Evolutionary conservation across 192 early-diverging fungal genomes (phyloP), one percentile per base, ranked within the genome.

Genomic region (Diversispora eburnea): DNA sequence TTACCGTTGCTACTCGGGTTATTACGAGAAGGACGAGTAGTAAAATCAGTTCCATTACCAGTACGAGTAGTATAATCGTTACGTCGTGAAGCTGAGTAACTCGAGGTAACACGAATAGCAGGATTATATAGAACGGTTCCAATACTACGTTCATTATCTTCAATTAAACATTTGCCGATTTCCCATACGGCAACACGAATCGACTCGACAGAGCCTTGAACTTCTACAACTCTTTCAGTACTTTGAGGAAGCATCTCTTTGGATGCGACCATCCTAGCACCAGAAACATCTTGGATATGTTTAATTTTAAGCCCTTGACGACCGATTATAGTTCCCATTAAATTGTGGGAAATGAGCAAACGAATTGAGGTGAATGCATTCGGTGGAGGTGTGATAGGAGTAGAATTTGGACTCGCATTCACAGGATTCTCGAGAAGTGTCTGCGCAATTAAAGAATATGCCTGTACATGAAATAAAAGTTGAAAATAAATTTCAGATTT

Each of bases 251-350:
- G 83, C 83, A 94, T 91, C 72, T 96, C 93, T 79, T 97, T 95
- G 67, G 91, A 88, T 6, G 96, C 92, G 42, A 88, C 88, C 82
- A 98, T 87, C 48, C 91, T 89, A 9, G 91, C 92, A 47, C 90
- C 88, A n/a, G 94, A 94, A 15, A 86, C 80, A 56, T 96, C 92
- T 83, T 98, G 96, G 66, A 99, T 93, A 76, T 95, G 91, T 84
- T 95, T 97, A 80, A 99, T 98, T 83, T 94, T 94, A 70, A 86
- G 76, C 60, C 96, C 96, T 77, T 89, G 89, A 74, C 95, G 93
- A 48, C 97, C 97, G 81, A 99, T 97, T 72, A 99, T 86, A 65
- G 90, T 91, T 20, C 93, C 93, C 89, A 99, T 95, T 56, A 92
- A 81, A 74, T 89, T 87, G 80, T 95, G 90, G 25, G 96, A 93